Evolutionary conservation across 2,329 filamentous ascomycete genomes (phyloP).

Genomic region (Colletotrichum chrysophilum): DNA sequence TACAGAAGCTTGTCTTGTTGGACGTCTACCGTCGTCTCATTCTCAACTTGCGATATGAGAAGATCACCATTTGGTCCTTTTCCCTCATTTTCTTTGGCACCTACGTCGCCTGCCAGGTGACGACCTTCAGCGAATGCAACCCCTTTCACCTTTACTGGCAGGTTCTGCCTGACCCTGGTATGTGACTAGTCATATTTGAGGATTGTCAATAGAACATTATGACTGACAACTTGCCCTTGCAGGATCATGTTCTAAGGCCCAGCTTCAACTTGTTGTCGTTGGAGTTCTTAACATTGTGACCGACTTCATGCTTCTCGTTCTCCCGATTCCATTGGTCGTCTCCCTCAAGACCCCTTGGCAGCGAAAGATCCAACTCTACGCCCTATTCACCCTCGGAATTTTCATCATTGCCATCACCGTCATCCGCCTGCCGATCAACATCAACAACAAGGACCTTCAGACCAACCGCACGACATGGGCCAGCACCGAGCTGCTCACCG

Average conservation of each 20-base stretch:
- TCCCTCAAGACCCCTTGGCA: slow-evolving; percentile 29
- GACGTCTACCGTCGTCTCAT: slow-evolving; percentile 30
- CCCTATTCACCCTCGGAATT: slow-evolving; percentile 40
- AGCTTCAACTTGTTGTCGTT: slow-evolving; percentile 36
- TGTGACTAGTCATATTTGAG: neutral
- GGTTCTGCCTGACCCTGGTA: slow-evolving; percentile 47
- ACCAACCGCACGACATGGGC: slow-evolving; percentile 42
- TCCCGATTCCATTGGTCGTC: slow-evolving; percentile 34
- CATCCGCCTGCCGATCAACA: slow-evolving; percentile 42
- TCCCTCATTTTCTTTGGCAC: slow-evolving; percentile 32
- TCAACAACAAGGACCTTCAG: slow-evolving; percentile 36
- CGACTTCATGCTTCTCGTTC: slow-evolving; percentile 31
- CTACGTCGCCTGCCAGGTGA: slow-evolving; percentile 35
- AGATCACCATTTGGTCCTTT: slow-evolving; percentile 28
- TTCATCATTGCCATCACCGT: slow-evolving; percentile 44
- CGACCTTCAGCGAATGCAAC: slow-evolving; percentile 39
- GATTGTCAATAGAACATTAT: neutral
- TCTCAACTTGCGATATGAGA: slow-evolving; percentile 26
- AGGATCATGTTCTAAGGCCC: slow-evolving; percentile 33
- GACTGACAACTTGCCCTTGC: neutral
- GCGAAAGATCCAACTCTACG: slow-evolving; percentile 35
- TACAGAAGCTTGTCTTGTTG: slow-evolving; percentile 32
- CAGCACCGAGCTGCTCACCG: slow-evolving; percentile 37
- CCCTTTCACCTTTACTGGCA: slow-evolving; percentile 63
- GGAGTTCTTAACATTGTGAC: slow-evolving; percentile 38